Evolutionary conservation across 495 filamentous ascomycete genomes (phyloP), one percentile per base, ranked within the genome.

Genomic region (Neurospora sp.): DNA sequence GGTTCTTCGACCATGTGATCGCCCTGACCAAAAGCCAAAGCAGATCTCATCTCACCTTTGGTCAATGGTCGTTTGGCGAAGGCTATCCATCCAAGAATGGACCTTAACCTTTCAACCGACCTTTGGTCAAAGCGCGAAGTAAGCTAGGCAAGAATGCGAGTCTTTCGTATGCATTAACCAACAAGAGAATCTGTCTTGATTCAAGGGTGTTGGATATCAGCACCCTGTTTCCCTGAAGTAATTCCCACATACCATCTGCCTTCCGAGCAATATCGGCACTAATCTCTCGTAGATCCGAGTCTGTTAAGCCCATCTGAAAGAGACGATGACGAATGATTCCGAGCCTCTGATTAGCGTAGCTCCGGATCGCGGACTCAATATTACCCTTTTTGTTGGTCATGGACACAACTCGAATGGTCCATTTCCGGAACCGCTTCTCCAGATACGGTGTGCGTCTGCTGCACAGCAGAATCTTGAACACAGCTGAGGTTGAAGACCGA

Each of bases 81-180:
- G 8, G 80, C 78, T 28, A 82, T 79, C 80, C 80, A 82, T 19
- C 79, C 79, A 21, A 81, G 54, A 8, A 81, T 78, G 0, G 70
- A 72, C n/a, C 70, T 76, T 38, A 81, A 21, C 5, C 79, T 74
- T 2, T 43, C 59, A 31, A 77, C 48, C 1, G 80, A 81, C 1
- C 78, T 76, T 39, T 13, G 11, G 70, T 81, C 80, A 7, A 81
- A 76, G 39, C 71, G 43, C 4, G 73, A 43, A 4, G 77, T 40
- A 7, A 78, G 66, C 10, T 77, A 76, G 4, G 74, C 54, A 36
- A 82, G 70, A 2, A 82, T 76, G 36, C 71, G 72, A 39, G 69
- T 1, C 3, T n/a, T n/a, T 42, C 15, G 19, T n/a, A 9, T 48
- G 17, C 5, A 42, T 42, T 0, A 2, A 42, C 1, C 3, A 6